Evolutionary conservation across 345 rosid genomes (phyloP).

Genomic region (Gynandropsis gynandra): DNA sequence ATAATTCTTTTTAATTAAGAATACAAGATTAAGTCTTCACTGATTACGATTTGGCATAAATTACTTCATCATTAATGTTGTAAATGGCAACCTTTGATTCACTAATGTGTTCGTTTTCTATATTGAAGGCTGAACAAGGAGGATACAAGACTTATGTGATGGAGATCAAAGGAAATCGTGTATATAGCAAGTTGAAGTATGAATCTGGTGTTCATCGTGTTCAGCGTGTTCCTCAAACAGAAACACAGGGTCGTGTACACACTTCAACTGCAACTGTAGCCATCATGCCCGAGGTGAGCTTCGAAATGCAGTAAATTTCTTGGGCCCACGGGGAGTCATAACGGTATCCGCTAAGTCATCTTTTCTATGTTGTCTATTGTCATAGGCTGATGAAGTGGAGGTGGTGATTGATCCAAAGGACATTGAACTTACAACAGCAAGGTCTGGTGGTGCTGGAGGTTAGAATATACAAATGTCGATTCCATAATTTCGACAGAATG

Average conservation of each 20-base stretch:
- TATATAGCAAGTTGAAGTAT: conserved; percentile 86
- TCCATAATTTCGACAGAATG: not conserved
- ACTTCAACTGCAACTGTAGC: conserved; percentile 98
- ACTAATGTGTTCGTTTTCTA: conserved; percentile 11
- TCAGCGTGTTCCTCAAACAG: conserved; percentile 96
- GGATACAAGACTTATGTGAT: conserved; percentile 92
- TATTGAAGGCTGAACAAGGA: conserved; percentile 76
- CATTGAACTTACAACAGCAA: conserved; percentile 86
- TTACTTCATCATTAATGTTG: too few species aligned
- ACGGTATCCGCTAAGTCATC: not conserved
- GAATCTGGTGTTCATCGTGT: conserved; percentile 97
- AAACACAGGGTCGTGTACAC: conserved; percentile 90
- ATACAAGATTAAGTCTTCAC: too few species aligned
- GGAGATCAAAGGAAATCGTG: conserved; percentile 81
- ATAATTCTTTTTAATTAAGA: too few species aligned
- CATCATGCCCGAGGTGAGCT: conserved; percentile 86
- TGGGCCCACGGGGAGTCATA: conserved; percentile 8
- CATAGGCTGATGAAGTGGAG: conserved; percentile 91
- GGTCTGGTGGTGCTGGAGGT: conserved; percentile 99
- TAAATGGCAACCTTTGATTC: not conserved
- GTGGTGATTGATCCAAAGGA: conserved; percentile 93
- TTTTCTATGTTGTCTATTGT: conserved; percentile 5
- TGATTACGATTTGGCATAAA: too few species aligned
- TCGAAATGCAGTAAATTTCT: not conserved
- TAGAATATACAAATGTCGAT: conserved; percentile 19